Percentiles rank a stretch among this genome's conserved stretches.
These are phyloP conservation scores for Isatis tinctoria DNA, from an alignment of 345 rosid genomes.

Conservation along the genomic window DNA sequence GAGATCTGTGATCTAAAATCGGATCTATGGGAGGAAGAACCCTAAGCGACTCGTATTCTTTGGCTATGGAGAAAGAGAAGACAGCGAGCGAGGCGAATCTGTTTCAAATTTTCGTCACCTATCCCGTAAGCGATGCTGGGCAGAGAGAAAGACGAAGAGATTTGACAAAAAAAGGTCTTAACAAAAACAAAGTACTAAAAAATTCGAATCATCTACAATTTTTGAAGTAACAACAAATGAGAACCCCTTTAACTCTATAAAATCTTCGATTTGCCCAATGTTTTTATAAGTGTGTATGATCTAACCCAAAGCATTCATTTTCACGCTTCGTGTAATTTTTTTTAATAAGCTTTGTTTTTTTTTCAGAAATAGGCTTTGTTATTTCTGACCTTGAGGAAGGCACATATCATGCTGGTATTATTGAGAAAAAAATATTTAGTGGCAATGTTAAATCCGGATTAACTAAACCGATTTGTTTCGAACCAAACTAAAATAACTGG, in stretches of 20 bases:
- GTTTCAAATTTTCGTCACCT: constrained; percentile 9
- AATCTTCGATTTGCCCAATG: neutral
- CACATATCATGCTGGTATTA: too few relatives aligned
- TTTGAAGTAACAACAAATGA: neutral
- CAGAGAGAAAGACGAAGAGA: constrained; percentile 17
- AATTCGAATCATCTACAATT: constrained; percentile 6
- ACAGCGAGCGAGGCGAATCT: constrained; percentile 18
- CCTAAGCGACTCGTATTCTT: constrained; percentile 6
- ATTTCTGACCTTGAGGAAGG: too few relatives aligned
- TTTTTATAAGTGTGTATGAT: neutral
- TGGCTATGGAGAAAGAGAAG: constrained; percentile 2
- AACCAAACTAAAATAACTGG: too few relatives aligned
- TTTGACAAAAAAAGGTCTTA: neutral
- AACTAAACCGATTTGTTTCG: too few relatives aligned
- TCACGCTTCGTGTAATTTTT: neutral
- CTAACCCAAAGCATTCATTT: neutral
- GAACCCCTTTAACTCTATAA: neutral
- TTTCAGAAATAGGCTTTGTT: neutral
- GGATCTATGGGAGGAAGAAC: constrained; percentile 31
- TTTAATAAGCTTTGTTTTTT: neutral
- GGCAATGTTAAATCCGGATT: too few relatives aligned
- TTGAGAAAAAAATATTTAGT: too few relatives aligned
- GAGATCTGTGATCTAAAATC: constrained; percentile 35
- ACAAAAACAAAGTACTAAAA: constrained; percentile 9
- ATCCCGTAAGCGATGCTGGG: constrained; percentile 19